Percentiles rank a stretch among this genome's conserved stretches.
Conservation (phyloP, 2,329 filamentous ascomycete species). For the Claviceps pazoutovae region DNA sequence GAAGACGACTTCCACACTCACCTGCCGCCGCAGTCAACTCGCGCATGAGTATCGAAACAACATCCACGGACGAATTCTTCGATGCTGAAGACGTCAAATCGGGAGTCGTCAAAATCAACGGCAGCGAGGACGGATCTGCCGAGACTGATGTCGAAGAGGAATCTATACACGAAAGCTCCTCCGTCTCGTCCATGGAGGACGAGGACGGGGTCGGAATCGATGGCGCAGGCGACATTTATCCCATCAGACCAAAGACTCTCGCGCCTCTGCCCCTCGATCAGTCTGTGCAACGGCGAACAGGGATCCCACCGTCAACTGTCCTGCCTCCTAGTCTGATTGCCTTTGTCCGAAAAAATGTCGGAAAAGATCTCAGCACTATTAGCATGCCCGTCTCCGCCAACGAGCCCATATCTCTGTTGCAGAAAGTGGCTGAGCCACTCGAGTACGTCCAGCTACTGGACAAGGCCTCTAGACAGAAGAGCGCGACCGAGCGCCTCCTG, state of each 20-base stretch:
- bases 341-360: constrained; percentile 92
- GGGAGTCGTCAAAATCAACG: constrained; percentile 60
- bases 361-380: constrained; percentile 92
- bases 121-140: constrained; percentile 48
- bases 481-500: constrained; percentile 56
- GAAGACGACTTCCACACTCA: constrained; percentile 48
- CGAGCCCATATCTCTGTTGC: constrained; percentile 77
- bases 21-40: constrained; percentile 30
- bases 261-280: constrained; percentile 61
- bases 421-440: constrained; percentile 77
- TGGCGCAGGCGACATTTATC: constrained; percentile 53
- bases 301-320: constrained; percentile 60
- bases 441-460: constrained; percentile 84
- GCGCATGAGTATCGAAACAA: constrained; percentile 64
- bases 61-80: constrained; percentile 80
- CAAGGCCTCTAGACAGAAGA: constrained; percentile 49
- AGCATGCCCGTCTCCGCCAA: constrained; percentile 97
- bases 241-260: constrained; percentile 60
- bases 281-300: constrained; percentile 49
- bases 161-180: constrained; percentile 33
- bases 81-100: constrained; percentile 60
- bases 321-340: constrained; percentile 82
- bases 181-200: constrained; percentile 44
- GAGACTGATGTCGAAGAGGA: constrained; percentile 9
- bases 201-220: constrained; percentile 45